phyloP scores from a whole-genome alignment of 2,329 filamentous ascomycete genomes.

The Diatrype stigma region DNA sequence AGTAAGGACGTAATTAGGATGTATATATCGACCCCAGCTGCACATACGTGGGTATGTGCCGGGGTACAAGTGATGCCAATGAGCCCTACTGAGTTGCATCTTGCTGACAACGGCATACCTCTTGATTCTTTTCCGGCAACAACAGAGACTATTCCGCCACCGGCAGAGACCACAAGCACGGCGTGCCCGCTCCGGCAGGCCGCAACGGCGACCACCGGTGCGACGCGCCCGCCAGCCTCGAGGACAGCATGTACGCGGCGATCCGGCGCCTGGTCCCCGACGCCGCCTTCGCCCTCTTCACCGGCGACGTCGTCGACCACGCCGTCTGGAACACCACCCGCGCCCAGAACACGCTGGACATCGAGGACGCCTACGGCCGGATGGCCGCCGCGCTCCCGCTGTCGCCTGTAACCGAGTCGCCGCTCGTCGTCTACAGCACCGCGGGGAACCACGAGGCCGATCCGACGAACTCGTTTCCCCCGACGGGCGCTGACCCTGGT shows the following conservation, averaged over 20 bases:
- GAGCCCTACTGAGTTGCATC: too few relatives aligned
- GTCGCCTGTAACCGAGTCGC: slow-evolving; percentile 18
- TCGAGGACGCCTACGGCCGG: slow-evolving; percentile 42
- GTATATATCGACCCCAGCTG: too few relatives aligned
- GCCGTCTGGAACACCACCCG: slow-evolving; percentile 42
- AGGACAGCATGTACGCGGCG: slow-evolving; percentile 51
- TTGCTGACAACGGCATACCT: too few relatives aligned
- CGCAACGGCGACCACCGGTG: slow-evolving; percentile 50
- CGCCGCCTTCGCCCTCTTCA: slow-evolving; percentile 53
- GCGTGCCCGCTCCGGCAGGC: slow-evolving; percentile 46
- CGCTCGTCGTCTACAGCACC: slow-evolving; percentile 42
- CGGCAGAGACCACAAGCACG: slow-evolving; percentile 40
- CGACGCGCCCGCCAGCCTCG: slow-evolving; percentile 46
- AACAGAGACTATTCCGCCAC: too few relatives aligned
- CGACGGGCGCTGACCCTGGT: slow-evolving; percentile 19
- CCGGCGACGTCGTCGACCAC: slow-evolving; percentile 55
- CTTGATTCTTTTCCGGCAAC: too few relatives aligned
- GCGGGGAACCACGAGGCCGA: slow-evolving; percentile 55
- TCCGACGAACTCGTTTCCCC: slow-evolving; percentile 48
- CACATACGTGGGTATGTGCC: too few relatives aligned
- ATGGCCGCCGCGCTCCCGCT: slow-evolving; percentile 42
- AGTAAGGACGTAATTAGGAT: too few relatives aligned
- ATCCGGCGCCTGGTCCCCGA: slow-evolving; percentile 43
- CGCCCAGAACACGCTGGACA: slow-evolving; percentile 22
- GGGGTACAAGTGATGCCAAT: too few relatives aligned